Evolutionary conservation across 768 basidiomycete species (phyloP).

Genomic region (Suillus variegatus): DNA sequence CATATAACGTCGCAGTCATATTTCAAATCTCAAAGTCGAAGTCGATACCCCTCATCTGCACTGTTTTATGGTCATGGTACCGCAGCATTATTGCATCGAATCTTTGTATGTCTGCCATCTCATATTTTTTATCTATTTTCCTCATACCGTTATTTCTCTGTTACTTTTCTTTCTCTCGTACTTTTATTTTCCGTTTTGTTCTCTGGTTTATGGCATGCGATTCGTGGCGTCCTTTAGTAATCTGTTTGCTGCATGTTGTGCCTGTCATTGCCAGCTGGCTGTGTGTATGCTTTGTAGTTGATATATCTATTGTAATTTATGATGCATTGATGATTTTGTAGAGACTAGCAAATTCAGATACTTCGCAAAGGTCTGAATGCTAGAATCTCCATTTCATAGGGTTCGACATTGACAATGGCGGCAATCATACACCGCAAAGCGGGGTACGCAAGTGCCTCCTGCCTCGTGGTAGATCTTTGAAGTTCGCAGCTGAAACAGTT

Average conservation of each 20-base stretch:
- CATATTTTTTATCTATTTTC: background rate
- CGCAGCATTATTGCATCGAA: background rate
- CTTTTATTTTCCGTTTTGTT: background rate
- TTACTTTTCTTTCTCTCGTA: background rate
- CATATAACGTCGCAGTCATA: background rate
- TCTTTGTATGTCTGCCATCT: background rate
- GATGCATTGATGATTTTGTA: too few species aligned
- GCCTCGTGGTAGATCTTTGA: too few species aligned
- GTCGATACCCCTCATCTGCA: constrained; percentile 3
- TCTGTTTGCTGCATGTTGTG: background rate
- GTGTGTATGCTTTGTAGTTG: background rate
- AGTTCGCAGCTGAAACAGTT: too few species aligned
- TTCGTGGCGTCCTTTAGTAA: background rate
- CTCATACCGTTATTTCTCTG: background rate
- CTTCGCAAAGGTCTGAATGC: too few species aligned
- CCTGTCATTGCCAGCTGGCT: background rate
- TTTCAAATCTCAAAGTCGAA: background rate
- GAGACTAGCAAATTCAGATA: too few species aligned
- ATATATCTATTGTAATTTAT: background rate
- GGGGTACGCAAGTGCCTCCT: too few species aligned
- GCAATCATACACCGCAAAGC: too few species aligned
- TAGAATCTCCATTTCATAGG: too few species aligned
- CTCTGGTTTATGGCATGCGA: background rate
- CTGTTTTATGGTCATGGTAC: background rate
- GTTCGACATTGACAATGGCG: too few species aligned